phyloP scores from a whole-genome alignment of 306 rosid species.

The Trifolium fragiferum region DNA sequence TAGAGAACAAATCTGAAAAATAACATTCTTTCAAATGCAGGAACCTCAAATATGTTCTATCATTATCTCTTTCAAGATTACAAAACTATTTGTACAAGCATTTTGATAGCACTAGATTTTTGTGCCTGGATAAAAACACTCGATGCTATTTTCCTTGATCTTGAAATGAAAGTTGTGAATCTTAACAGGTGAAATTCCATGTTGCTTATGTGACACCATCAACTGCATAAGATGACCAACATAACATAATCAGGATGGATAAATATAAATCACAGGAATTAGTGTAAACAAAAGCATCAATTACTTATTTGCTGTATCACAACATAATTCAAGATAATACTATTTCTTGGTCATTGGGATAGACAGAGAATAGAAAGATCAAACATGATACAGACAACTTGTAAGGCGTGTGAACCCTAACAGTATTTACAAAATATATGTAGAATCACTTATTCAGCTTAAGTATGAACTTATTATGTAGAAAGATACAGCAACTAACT shows the following conservation, averaged over 20 bases:
- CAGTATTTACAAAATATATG: neutral
- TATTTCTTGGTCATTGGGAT: too few species aligned
- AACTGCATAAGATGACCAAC: conserved; percentile 44
- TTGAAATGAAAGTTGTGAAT: conserved; percentile 70
- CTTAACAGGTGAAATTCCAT: conserved; percentile 53
- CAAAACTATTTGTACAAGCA: conserved; percentile 18
- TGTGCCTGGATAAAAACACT: conserved; percentile 88
- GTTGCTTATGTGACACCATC: conserved; percentile 65
- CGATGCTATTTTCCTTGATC: conserved; percentile 74
- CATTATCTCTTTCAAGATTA: conserved; percentile 11
- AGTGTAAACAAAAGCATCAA: neutral
- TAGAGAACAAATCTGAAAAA: neutral
- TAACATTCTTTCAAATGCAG: neutral
- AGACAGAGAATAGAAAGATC: neutral
- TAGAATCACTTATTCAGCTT: neutral
- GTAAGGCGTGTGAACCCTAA: too few species aligned
- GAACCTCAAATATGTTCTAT: neutral
- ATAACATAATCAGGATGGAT: conserved; percentile 6
- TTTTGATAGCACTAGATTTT: conserved; percentile 39
- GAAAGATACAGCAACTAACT: conserved; percentile 15
- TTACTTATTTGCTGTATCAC: conserved; percentile 1
- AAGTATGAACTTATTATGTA: conserved; percentile 19
- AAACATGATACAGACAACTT: neutral
- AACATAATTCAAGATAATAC: conserved; percentile 16
- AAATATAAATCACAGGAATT: neutral